Evolutionary conservation across 1,284 basidiomycete species (phyloP), one percentile per base, ranked within the genome.

Genomic region (Trametes hirsuta): DNA sequence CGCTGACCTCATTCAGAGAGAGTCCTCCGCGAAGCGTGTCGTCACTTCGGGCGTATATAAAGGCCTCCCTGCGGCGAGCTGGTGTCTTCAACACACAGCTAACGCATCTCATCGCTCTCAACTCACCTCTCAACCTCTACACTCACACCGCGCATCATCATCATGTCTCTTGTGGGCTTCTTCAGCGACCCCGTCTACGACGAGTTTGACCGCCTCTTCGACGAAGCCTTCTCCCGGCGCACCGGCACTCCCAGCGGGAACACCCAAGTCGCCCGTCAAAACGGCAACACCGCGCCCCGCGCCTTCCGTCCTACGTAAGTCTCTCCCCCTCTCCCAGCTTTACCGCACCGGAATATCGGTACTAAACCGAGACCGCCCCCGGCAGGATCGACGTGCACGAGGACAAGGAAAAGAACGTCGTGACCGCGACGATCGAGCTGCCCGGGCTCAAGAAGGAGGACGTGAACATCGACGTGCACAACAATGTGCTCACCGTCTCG

Each of bases 401-500:
- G 64, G 71, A 78, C 58, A 47, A 61, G 6, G 71, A 77, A 3
- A 70, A 64, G 24, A 82, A 82, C 62, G 61, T 69, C 3, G 76
- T 83, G 21, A 80, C 78, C 0, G 82, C 82, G n/a, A 73, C 75
- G 3, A 82, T 84, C 55, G 81, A 84, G 59, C 68, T 84, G 15
- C 81, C 82, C 6, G 81, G 82, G 5, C 21, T 84, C 49, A 77
- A 73, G 67, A 75, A 77, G 30, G 74, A 80, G 22, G 68, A 81
- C 40, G 74, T 84, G 47, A 58, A 59, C 48, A 77, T 84, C 44
- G 79, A 83, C 53, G 66, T 81, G 40, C 73, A 77, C 49, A 74
- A 79, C 47, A 73, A 78, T 52, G 72, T 75, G 18, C 71, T 84
- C 36, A 76, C 66, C 55, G 55, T 84, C 53, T 77, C 77, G 14